Conservation (phyloP, 352 stramenopile genomes). For the Phytophthora melonis region DNA sequence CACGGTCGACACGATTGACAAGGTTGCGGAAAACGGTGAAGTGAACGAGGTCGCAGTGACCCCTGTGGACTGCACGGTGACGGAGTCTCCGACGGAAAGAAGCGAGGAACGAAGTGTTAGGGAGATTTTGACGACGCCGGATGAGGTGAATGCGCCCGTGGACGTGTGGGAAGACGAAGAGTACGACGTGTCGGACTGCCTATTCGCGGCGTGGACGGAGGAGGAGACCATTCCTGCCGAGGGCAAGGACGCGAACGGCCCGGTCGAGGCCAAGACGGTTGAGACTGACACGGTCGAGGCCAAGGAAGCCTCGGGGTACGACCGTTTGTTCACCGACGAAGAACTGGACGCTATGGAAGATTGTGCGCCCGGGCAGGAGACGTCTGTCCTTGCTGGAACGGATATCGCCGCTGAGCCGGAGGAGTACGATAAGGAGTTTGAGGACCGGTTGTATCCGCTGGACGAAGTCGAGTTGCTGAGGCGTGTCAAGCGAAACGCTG, state of each 20-base stretch:
- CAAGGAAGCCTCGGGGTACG: background rate
- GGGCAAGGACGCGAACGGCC: background rate
- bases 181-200: background rate
- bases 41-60: no score
- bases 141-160: no score
- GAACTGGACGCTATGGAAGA: background rate
- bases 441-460: conserved; percentile 8
- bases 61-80: no score
- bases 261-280: background rate
- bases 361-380: background rate
- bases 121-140: no score
- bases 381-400: background rate
- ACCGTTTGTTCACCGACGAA: conserved; percentile 5
- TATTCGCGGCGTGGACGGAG: background rate
- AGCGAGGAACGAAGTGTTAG: no score
- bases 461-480: background rate
- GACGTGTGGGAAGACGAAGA: background rate
- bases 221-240: background rate
- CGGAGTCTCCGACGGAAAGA: no score
- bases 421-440: conserved; percentile 7
- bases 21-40: no score
- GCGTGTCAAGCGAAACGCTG: background rate
- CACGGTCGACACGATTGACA: no score
- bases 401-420: background rate
- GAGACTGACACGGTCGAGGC: background rate